Conservation (phyloP, 257 asterid genomes). For the Coffea canephora region DNA sequence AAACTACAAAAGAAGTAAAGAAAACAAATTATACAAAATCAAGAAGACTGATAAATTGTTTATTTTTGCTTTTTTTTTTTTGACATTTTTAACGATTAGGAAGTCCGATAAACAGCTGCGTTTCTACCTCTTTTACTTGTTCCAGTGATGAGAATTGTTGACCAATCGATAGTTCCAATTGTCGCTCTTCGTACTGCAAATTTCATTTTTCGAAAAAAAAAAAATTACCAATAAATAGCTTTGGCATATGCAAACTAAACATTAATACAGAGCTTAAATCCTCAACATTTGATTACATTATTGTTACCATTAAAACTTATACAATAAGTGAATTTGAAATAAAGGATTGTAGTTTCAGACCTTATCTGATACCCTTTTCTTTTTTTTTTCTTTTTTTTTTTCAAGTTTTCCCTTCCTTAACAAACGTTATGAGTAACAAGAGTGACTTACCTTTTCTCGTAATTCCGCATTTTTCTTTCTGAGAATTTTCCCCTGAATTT, state of each 20-base stretch:
- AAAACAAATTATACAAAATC: no score
- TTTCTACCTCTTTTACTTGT: conserved; percentile 37
- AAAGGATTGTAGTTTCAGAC: no score
- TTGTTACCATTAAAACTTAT: no score
- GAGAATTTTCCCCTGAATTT: conserved; percentile 41
- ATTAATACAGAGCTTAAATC: no score
- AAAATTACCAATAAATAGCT: not conserved
- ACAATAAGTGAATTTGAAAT: no score
- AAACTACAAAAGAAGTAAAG: not conserved
- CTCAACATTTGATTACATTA: no score
- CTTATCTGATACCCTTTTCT: no score
- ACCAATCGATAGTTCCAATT: conserved; percentile 25
- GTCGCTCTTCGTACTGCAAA: conserved; percentile 29
- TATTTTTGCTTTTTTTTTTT: not conserved
- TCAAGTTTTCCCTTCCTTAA: no score
- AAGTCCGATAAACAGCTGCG: conserved; percentile 48
- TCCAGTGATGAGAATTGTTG: conserved; percentile 14
- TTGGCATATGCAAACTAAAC: no score
- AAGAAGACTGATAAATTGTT: not conserved
- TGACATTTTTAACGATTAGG: conserved; percentile 16
- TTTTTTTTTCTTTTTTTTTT: no score
- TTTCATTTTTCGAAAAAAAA: not conserved
- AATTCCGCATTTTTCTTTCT: conserved; percentile 40
- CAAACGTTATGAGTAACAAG: no score
- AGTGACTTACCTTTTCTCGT: conserved; percentile 37